Evolutionary conservation across 1,284 basidiomycete genomes (phyloP).

Genomic region (Rhodofomes roseus): DNA sequence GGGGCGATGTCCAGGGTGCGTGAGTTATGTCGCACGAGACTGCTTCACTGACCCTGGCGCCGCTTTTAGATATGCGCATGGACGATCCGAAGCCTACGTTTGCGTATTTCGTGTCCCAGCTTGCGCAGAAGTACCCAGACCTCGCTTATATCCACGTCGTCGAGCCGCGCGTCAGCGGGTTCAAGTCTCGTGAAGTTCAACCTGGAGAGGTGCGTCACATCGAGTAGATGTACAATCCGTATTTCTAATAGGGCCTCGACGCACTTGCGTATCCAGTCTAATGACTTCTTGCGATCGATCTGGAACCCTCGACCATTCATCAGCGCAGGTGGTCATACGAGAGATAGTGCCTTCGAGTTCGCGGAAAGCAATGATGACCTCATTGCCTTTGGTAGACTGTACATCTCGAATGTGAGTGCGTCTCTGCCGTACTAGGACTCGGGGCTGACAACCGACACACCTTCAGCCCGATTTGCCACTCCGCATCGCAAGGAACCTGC

Average conservation of each 20-base stretch:
- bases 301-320: slow-evolving; percentile 30
- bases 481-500: slow-evolving; percentile 12
- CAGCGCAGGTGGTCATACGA: slow-evolving; percentile 34
- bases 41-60: too few relatives aligned
- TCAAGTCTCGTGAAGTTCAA: slow-evolving; percentile 13
- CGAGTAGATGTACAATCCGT: not conserved
- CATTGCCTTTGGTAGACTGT: slow-evolving; percentile 45
- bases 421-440: not conserved
- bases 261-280: slow-evolving; percentile 17
- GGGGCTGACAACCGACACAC: not conserved
- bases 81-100: slow-evolving; percentile 44
- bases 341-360: slow-evolving; percentile 23
- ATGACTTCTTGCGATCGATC: slow-evolving; percentile 31
- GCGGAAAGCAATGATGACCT: slow-evolving; percentile 34
- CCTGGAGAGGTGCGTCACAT: slow-evolving; percentile 4
- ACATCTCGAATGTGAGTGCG: slow-evolving; percentile 38
- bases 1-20: slow-evolving; percentile 38
- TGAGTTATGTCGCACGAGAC: too few relatives aligned
- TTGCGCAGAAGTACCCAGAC: slow-evolving; percentile 37
- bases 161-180: slow-evolving; percentile 31
- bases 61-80: slow-evolving; percentile 46
- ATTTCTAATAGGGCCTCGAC: not conserved
- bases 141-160: slow-evolving; percentile 55
- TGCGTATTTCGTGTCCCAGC: slow-evolving; percentile 32
- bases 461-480: slow-evolving; percentile 16